phyloP scores from a whole-genome alignment of 768 basidiomycete species.

The Naganishia vaughanmartiniae region DNA sequence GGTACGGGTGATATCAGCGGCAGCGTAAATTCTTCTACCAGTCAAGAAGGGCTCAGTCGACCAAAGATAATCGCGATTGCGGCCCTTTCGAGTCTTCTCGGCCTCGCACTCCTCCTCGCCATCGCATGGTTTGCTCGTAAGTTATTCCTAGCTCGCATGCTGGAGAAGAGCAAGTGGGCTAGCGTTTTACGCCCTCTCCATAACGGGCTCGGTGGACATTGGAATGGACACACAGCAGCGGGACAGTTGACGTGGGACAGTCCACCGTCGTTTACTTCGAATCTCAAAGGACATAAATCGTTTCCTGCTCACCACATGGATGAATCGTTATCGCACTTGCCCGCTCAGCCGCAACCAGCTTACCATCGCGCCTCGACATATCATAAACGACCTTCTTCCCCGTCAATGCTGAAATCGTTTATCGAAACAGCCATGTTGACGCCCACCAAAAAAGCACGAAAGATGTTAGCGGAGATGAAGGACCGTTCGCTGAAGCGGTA shows the following conservation, averaged over 20 bases:
- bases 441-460: slow-evolving; percentile 8
- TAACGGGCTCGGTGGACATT: neutral
- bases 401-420: neutral
- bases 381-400: neutral
- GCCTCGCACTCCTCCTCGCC: neutral
- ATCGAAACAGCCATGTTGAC: neutral
- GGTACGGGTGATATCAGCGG: neutral
- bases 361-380: neutral
- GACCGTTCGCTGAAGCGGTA: slow-evolving; percentile 17
- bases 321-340: neutral
- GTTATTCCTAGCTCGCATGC: neutral
- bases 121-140: neutral
- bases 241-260: neutral
- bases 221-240: no score
- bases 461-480: neutral
- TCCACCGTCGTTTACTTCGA: slow-evolving; percentile 3
- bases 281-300: neutral
- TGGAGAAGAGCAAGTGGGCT: slow-evolving; percentile 10
- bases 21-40: neutral
- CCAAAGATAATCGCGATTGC: neutral
- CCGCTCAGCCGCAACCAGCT: neutral
- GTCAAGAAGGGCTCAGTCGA: neutral
- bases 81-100: slow-evolving; percentile 3
- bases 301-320: neutral
- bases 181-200: neutral